Evolutionary conservation across 1,284 basidiomycete species (phyloP), one percentile per base, ranked within the genome.

Genomic region (Ceratobasidium sp.): DNA sequence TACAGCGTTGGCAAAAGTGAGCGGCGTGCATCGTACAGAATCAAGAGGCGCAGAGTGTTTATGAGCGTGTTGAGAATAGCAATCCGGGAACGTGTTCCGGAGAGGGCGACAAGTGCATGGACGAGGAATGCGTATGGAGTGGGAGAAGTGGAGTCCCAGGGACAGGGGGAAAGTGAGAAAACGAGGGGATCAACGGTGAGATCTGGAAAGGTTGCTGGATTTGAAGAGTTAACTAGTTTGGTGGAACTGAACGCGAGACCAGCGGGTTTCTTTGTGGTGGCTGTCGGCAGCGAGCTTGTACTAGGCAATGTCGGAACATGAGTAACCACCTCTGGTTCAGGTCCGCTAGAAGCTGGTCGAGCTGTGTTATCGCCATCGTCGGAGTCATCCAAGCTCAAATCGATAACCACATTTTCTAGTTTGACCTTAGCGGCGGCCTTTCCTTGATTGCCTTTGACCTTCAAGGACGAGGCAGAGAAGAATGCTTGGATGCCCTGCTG

Each of bases 1-100:
- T 97, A 98, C n/a, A 97, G 84, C n/a, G 93, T 85, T 14, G 93
- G 87, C 50, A 92, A 82, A 54, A 98, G 85, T 54, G 93, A 92
- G 11, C 83, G 74, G 16, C 44, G 43, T 0, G 92, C 87, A 77
- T 95, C 89, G 74, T 90, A 87, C 43, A 83, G 81, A 72, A 90
- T 85, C 58, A 97, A 86, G 14, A 88, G 86, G 23, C 93, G 89
- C 13, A 98, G 82, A 9, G 88, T 82, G 76, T 98, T 98, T 28
- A 94, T 95, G 70, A 98, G 82, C 16, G 89, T 88, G 74, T 94
- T 89, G 52, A 91, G 83, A 75, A 98, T 97, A 38, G 85, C 81
- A 54, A 93, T 90, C n/a, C 96, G 88, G 16, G 94, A 96, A 28
- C 91, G 87, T 0, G 95, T 98, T 30, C 86, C 82, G 0, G 89